Percentiles rank a stretch among this genome's conserved stretches.
Conservation (phyloP, 1,284 basidiomycete species). For the Ganoderma lingzhi region DNA sequence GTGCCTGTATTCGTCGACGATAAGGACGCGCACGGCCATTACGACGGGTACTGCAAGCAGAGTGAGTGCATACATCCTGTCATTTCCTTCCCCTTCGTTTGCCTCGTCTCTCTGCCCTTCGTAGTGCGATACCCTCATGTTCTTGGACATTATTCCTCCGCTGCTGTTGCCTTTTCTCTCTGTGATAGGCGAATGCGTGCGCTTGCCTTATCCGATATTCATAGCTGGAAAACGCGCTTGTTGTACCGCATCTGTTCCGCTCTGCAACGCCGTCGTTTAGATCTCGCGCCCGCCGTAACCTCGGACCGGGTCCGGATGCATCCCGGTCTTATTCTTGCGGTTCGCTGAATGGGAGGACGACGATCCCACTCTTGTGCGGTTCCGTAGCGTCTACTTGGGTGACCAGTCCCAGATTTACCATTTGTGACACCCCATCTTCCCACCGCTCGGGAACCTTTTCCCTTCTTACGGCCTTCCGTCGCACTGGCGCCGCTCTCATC, state of each 20-base stretch:
- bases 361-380: slow-evolving; percentile 8
- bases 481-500: not conserved
- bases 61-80: slow-evolving; percentile 61
- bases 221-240: slow-evolving; percentile 7
- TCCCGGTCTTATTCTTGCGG: slow-evolving; percentile 12
- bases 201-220: slow-evolving; percentile 19
- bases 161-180: not conserved
- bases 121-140: not conserved
- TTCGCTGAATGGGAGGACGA: slow-evolving; percentile 20
- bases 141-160: not conserved
- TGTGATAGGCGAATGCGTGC: not conserved
- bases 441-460: slow-evolving; percentile 24
- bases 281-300: slow-evolving; percentile 18
- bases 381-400: not conserved
- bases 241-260: slow-evolving; percentile 23
- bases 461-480: slow-evolving; percentile 18
- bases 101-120: not conserved
- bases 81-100: slow-evolving; percentile 9
- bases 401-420: not conserved
- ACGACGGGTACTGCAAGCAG: slow-evolving; percentile 98
- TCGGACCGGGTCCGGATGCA: slow-evolving; percentile 24
- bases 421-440: slow-evolving; percentile 1
- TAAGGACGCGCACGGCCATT: slow-evolving; percentile 91
- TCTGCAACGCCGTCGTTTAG: slow-evolving; percentile 8
- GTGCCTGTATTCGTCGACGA: slow-evolving; percentile 95